Conservation (phyloP, 140 eudicot species). For the Oenanthe javanica region DNA sequence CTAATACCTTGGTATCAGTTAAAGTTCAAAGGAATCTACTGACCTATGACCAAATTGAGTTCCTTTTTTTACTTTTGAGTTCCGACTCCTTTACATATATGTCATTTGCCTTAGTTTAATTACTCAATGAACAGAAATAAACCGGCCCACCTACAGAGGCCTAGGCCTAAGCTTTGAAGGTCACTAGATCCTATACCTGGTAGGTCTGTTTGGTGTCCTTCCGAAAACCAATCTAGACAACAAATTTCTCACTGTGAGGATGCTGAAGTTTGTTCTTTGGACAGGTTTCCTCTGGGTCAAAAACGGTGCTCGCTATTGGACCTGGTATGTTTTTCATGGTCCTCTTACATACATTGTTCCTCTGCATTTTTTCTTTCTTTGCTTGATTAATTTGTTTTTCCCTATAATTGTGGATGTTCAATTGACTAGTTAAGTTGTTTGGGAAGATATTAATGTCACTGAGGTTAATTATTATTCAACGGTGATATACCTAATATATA, state of each 20-base stretch:
- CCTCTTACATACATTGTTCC: not conserved
- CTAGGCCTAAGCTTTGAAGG: not conserved
- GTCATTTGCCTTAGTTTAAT: not conserved
- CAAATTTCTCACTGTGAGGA: not conserved
- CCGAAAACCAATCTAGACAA: not conserved
- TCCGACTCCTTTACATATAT: not conserved
- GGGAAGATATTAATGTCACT: not conserved
- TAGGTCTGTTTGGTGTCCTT: not conserved
- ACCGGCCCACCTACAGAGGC: not conserved
- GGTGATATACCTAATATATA: not conserved
- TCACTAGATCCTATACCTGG: not conserved
- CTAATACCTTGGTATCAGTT: not conserved
- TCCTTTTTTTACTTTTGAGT: not conserved
- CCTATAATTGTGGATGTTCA: not conserved
- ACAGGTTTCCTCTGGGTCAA: constrained; percentile 87
- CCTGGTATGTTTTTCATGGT: constrained; percentile 51
- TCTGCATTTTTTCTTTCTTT: too few species aligned
- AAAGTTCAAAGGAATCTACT: not conserved
- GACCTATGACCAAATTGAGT: not conserved
- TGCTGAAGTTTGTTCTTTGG: constrained; percentile 10
- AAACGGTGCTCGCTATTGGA: constrained; percentile 88
- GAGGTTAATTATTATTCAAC: not conserved
- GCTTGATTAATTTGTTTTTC: not conserved
- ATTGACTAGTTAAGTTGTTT: not conserved
- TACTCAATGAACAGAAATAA: not conserved